Base-by-base conservation (phyloP, 2,329 filamentous ascomycete genomes). In the Pestalotiopsis sp. region DNA sequence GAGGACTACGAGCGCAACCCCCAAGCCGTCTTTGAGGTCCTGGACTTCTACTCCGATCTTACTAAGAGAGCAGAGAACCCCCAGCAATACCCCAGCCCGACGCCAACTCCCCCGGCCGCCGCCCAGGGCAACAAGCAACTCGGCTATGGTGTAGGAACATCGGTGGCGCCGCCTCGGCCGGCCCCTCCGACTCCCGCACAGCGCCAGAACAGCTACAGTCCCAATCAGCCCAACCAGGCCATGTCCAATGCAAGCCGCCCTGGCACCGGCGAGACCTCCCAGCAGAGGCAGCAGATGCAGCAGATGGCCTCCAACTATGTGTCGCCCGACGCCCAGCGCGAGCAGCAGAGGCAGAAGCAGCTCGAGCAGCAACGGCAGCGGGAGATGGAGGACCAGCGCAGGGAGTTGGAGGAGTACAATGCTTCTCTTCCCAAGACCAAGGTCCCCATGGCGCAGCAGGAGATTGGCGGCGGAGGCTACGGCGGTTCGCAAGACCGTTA, bases 1-100 rank as follows among this genome's bases (percentile, higher is more conserved):
- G 96, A 99, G 77, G 96, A 99, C 79, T 98, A 98, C 81, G 94
- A 97, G 82, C 95, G 96, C 77, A 98, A 99, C 77, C 96, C 96
- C 4, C 92, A 95, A 83, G 94, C 90, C 69, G 92, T 90, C 31
- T 91, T 94, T 67, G 93, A 95, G 78, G 93, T 94, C 59, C 84
- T 95, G 20, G 92, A 95, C 78, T 95, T 95, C 82, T 95, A 95
- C 82, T 93, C 92, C 1, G 92, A 94, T 79, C 91, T 95, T 62
- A 91, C 92, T 71, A 94, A 94, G 83, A 86, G 91, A 71, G 87
- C 88, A 64, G 90, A 94, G 68, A 90, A 94, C 76, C 91, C 91
- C 11, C 86, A 88, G 72, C 86, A 88, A 74, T 94, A 91, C 76
- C 82, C 91, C 31, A 91, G 88, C 75, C 83, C 92, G 66, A 91